A percentile compares a stretch with the other conserved stretches of the same genome.
Evolutionary conservation across 179 eudicot species (phyloP).

Genomic region (Spergularia azorica): DNA sequence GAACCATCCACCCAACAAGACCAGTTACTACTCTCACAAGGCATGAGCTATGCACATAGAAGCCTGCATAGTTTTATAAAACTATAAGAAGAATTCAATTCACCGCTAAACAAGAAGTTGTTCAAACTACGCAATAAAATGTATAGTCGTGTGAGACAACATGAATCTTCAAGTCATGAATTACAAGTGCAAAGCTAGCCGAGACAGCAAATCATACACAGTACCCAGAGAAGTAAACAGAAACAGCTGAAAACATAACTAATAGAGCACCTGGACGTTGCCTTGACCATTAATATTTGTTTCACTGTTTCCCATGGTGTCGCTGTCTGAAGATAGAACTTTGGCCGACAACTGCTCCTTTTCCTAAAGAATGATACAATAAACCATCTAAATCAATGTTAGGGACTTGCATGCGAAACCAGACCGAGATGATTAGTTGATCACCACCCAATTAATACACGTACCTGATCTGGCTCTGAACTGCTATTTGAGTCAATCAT

Average conservation of each 20-base stretch:
- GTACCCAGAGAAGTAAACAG: background rate
- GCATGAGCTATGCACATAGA: background rate
- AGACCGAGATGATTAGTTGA: background rate
- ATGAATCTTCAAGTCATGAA: background rate
- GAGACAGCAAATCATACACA: background rate
- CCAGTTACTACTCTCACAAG: background rate
- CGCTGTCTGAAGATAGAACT: constrained; percentile 39
- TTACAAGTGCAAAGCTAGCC: background rate
- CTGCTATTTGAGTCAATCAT: constrained; percentile 25
- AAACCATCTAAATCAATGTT: constrained; percentile 12
- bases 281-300: constrained; percentile 38
- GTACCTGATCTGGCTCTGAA: constrained; percentile 38
- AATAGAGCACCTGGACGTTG: constrained; percentile 47
- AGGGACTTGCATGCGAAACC: background rate
- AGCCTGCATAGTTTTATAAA: background rate
- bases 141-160: background rate
- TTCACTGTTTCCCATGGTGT: constrained; percentile 27
- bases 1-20: background rate
- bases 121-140: too few species aligned
- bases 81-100: background rate
- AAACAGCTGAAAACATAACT: background rate
- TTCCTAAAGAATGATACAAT: constrained; percentile 36
- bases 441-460: constrained; percentile 1
- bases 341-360: constrained; percentile 39
- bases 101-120: constrained; percentile 2